Percentiles rank a stretch among this genome's conserved stretches.
phyloP scores from a whole-genome alignment of 306 rosid species.

The Geum urbanum region DNA sequence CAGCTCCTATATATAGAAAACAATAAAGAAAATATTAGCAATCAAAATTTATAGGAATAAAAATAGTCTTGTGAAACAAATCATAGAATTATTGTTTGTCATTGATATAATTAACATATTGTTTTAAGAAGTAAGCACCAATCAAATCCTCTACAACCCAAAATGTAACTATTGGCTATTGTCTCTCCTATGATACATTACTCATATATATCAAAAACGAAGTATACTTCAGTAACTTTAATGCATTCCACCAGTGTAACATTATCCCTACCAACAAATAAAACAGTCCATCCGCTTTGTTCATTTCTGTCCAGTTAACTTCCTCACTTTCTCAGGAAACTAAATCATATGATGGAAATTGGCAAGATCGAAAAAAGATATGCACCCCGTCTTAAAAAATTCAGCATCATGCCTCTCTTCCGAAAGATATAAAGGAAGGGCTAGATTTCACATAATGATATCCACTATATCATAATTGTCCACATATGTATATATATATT shows the following conservation, averaged over 20 bases:
- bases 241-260: not conserved
- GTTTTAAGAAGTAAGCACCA: not conserved
- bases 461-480: not conserved
- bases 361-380: not conserved
- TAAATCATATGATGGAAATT: not conserved
- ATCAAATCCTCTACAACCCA: not conserved
- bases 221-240: not conserved
- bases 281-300: not conserved
- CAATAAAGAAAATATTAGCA: slow-evolving; percentile 3
- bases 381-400: not conserved
- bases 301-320: not conserved
- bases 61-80: not conserved
- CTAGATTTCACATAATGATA: not conserved
- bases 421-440: not conserved
- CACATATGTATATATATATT: not conserved
- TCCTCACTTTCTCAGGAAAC: slow-evolving; percentile 1
- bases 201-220: too few species aligned
- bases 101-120: not conserved
- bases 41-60: too few species aligned
- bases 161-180: not conserved
- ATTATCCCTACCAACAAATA: not conserved
- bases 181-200: too few species aligned
- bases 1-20: slow-evolving; percentile 51
- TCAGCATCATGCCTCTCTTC: not conserved
- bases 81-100: not conserved